Evolutionary conservation across 805 yeast species (phyloP), one percentile per base, ranked within the genome.

Genomic region (Komagataella populi): DNA sequence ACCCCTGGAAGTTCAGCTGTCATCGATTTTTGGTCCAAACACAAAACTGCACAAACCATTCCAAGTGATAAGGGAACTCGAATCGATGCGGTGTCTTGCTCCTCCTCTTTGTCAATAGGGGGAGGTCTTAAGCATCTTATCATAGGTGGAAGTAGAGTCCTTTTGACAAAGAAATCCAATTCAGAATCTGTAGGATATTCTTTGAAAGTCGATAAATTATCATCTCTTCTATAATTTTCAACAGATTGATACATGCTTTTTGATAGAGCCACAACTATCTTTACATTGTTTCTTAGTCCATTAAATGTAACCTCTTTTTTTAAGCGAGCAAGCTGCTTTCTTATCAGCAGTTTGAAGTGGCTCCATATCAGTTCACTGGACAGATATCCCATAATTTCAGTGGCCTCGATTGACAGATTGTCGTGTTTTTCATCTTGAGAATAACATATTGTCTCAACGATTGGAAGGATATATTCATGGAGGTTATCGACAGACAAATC

Each of bases 61-160:
- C 96, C 91, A 60, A 88, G 90, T 2, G 95, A 81, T 49, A 93
- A 63, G 2, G 95, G 88, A 7, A 87, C 79, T 61, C 97, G 77
- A 16, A 74, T 73, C 23, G 81, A 77, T 49, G 86, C 75, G 2
- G 90, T 86, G n/a, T 81, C 88, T 56, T 87, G 95, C 59, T 89
- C 81, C 60, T 91, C 77, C 81, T 64, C 54, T 77, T 79, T 48
- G 78, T 74, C 47, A 91, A 61, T 3, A 80, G 77, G 2, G 87
- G 84, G 48, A 81, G 72, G 22, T 86, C 12, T 10, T 8, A 30
- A 14, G 57, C 23, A 81, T 88, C 2, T 70, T 67, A 36, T 74
- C 67, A 43, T 90, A 69, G 56, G 77, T 79, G 0, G 58, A 51
- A 50, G 73, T 77, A 5, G 78, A 59, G 22, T 70, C 69, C 4